Percentiles rank a stretch among this genome's conserved stretches.
These are phyloP conservation scores for Hortiboletus campestris DNA, from an alignment of 768 basidiomycete genomes.

Conservation along the genomic window DNA sequence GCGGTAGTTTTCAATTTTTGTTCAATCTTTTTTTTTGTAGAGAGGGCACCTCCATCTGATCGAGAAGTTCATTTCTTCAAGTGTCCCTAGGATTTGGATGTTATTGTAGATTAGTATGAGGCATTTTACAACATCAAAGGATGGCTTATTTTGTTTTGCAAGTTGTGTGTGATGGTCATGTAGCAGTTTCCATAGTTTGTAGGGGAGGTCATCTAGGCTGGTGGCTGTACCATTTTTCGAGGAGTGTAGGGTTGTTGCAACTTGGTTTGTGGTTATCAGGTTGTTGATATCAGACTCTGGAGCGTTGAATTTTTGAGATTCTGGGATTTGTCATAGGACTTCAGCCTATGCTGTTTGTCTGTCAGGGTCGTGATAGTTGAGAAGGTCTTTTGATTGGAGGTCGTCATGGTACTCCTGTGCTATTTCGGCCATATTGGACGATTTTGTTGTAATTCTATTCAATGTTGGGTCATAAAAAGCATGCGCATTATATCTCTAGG, in stretches of 20 bases:
- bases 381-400: too few species aligned
- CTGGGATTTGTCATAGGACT: too few species aligned
- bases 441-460: too few species aligned
- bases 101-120: not conserved
- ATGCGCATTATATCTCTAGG: too few species aligned
- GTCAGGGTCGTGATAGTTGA: too few species aligned
- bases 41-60: not conserved
- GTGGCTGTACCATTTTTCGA: not conserved
- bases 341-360: too few species aligned
- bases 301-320: too few species aligned
- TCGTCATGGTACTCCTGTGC: too few species aligned
- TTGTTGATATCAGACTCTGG: too few species aligned
- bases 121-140: not conserved
- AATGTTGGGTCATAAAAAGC: too few species aligned
- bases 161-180: not conserved
- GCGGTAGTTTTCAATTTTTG: slow-evolving; percentile 18
- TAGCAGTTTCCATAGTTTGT: not conserved
- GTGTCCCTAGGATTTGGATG: not conserved
- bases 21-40: not conserved
- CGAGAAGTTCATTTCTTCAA: not conserved
- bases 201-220: not conserved
- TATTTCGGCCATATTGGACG: too few species aligned
- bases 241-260: not conserved
- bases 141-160: not conserved
- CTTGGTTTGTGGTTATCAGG: too few species aligned